Percentiles rank a stretch among this genome's conserved stretches.
Conservation (phyloP, 2,329 filamentous ascomycete species). For the Trichoderma aggressivum region DNA sequence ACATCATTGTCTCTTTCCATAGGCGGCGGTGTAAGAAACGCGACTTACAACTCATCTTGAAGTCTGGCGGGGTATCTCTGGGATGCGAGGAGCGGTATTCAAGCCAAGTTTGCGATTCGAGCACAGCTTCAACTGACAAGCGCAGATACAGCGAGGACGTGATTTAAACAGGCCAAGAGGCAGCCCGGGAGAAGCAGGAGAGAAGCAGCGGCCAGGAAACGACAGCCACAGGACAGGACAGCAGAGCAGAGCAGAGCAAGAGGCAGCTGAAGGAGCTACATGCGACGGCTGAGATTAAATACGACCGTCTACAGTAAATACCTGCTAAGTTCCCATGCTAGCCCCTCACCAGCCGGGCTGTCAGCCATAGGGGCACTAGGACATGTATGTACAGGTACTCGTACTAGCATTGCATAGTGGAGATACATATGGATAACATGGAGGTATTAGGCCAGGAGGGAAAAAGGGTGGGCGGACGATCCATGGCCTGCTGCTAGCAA, state of each 20-base stretch:
- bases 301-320: background rate
- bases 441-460: background rate
- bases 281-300: conserved; percentile 18
- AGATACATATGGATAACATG: too few relatives aligned
- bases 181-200: background rate
- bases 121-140: background rate
- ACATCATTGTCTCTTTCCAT: background rate
- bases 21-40: background rate
- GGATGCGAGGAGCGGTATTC: background rate
- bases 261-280: conserved; percentile 9
- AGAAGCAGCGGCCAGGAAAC: background rate
- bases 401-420: background rate
- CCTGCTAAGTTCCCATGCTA: too few relatives aligned
- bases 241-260: too few relatives aligned
- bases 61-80: conserved; percentile 19
- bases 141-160: background rate
- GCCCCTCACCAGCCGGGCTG: background rate
- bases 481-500: background rate
- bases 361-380: conserved; percentile 13
- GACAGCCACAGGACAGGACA: background rate
- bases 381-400: too few relatives aligned
- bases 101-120: background rate
- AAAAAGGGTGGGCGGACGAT: conserved; percentile 1
- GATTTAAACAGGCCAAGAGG: background rate
- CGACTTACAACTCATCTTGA: conserved; percentile 42